Percentiles rank a stretch among this genome's conserved stretches.
These are phyloP conservation scores for Debaryomyces udenii DNA, from an alignment of 1,139 yeast species.

Conservation along the genomic window DNA sequence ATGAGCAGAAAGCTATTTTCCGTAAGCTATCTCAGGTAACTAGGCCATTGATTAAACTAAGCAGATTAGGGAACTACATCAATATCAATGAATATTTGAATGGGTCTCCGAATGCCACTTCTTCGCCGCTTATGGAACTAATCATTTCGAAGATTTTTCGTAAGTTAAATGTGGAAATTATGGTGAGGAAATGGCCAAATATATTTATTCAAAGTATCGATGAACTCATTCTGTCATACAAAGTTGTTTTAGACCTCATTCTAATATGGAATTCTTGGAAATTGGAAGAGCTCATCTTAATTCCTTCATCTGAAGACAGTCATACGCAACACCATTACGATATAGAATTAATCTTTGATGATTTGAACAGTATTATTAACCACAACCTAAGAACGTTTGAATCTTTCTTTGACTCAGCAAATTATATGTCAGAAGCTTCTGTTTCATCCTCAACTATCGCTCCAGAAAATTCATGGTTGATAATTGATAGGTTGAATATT, in stretches of 20 bases:
- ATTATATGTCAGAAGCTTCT: slow-evolving; percentile 13
- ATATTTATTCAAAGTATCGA: slow-evolving; percentile 22
- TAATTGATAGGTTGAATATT: slow-evolving; percentile 22
- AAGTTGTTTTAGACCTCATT: slow-evolving; percentile 27
- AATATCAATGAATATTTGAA: slow-evolving; percentile 21
- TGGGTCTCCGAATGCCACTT: slow-evolving; percentile 4
- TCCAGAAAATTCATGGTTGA: slow-evolving; percentile 11
- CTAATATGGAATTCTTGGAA: slow-evolving; percentile 37
- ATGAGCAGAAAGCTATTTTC: slow-evolving; percentile 22
- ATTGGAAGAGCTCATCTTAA: slow-evolving; percentile 34
- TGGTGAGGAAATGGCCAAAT: slow-evolving; percentile 25
- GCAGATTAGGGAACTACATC: slow-evolving; percentile 30
- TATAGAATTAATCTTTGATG: slow-evolving; percentile 22
- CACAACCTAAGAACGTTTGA: slow-evolving; percentile 6
- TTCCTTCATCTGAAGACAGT: slow-evolving; percentile 16
- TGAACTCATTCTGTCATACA: slow-evolving; percentile 20
- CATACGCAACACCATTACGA: slow-evolving; percentile 23
- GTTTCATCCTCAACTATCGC: slow-evolving; percentile 17
- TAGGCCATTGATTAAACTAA: slow-evolving; percentile 28
- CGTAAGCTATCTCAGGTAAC: slow-evolving; percentile 19
- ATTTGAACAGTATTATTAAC: slow-evolving; percentile 8
- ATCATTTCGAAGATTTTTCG: slow-evolving; percentile 22
- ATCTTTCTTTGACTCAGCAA: slow-evolving; percentile 10
- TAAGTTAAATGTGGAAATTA: slow-evolving; percentile 22
- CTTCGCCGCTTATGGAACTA: slow-evolving; percentile 16